Evolutionary conservation across 768 basidiomycete species (phyloP), one percentile per base, ranked within the genome.

Genomic region (Fibroporia radiculosa): DNA sequence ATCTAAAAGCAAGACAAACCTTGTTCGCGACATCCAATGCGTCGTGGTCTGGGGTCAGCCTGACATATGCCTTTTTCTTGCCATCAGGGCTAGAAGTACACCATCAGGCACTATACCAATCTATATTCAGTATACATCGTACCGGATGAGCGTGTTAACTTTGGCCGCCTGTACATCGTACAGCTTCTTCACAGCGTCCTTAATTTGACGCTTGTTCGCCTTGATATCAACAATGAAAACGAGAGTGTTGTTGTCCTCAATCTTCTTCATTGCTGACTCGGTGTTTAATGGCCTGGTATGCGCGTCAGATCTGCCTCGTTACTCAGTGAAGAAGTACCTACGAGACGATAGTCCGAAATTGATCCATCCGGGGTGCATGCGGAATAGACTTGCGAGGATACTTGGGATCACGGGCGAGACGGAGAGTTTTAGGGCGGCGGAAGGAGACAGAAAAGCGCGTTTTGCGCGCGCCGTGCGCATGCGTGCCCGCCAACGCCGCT

Each of bases 241-340:
- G 47, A 98, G 80, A 25, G 96, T 99, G 71, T 99, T 98, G 77
- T 97, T 84, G 68, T 97, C 95, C 77, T 99, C 95, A 47, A 99
- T 99, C 80, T 99, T 96, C 80, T 97, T 95, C 95, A 98, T 97
- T 51, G 95, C 93, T 11, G 81, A 84, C 68, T 98, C 93, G 13
- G 92, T 95, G 81, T 92, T 95, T 66, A 92, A 65, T 14, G 89
- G 89, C 41, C 84, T 88, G 45, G 0, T 11, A 13, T 7, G n/a
- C 23, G 4, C 5, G n/a, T n/a, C n/a, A n/a, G n/a, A n/a, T n/a
- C n/a, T n/a, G n/a, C n/a, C n/a, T n/a, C n/a, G n/a, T n/a, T n/a
- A n/a, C n/a, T n/a, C 1, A 19, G 23, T 6, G 23, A 5, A 26
- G 13, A 4, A 53, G 52, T 56, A 75, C 84, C 64, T 67, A 87